Conservation (phyloP, 106 monocot species). For the Phalaenopsis aphrodite region DNA sequence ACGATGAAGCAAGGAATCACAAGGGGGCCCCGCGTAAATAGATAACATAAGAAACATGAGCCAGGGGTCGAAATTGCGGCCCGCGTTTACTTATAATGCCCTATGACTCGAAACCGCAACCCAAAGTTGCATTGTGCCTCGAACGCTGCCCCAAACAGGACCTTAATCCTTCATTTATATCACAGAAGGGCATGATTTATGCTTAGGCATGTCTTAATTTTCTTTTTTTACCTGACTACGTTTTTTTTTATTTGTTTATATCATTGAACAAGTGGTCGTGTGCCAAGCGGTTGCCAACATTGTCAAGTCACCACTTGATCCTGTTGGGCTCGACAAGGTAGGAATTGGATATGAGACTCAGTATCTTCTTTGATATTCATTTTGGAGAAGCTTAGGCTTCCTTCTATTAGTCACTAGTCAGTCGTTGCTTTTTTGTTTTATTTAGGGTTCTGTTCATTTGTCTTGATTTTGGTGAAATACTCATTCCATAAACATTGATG, state of each 20-base stretch:
- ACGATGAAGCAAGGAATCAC: too few species aligned
- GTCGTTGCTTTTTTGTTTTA: not conserved
- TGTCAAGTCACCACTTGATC: conserved; percentile 91
- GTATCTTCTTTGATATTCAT: not conserved
- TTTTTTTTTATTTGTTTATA: conserved; percentile 5
- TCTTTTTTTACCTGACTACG: not conserved
- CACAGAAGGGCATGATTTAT: not conserved
- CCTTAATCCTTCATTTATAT: not conserved
- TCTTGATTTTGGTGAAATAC: not conserved
- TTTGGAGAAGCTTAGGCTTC: not conserved
- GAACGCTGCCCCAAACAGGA: too few species aligned
- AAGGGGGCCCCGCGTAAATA: too few species aligned
- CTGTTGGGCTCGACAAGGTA: conserved; percentile 97
- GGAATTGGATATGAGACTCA: not conserved
- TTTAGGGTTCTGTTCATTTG: too few species aligned
- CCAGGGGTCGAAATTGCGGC: too few species aligned
- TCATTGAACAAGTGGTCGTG: conserved; percentile 49
- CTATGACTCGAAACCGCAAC: too few species aligned
- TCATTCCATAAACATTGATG: not conserved
- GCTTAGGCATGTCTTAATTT: not conserved
- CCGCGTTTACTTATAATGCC: too few species aligned
- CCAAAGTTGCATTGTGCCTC: too few species aligned
- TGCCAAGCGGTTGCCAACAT: conserved; percentile 96
- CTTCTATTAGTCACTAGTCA: not conserved
- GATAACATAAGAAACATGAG: too few species aligned